phyloP scores from a whole-genome alignment of 176 grass and related monocot genomes.

The Bromus sterilis region DNA sequence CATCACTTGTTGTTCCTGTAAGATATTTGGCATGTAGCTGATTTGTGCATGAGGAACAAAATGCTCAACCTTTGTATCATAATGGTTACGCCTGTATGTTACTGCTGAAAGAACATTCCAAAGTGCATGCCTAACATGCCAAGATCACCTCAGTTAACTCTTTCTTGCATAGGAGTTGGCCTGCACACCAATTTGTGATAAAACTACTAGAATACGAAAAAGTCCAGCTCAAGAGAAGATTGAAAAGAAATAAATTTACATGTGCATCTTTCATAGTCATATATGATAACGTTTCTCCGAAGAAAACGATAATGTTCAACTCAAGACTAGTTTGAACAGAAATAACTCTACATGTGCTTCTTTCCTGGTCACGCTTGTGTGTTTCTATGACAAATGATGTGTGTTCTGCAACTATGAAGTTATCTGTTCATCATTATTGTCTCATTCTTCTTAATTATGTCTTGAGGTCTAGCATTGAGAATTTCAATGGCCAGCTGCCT shows the following conservation, averaged over 20 bases:
- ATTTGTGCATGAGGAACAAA: neutral
- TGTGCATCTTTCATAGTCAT: neutral
- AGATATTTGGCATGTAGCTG: neutral
- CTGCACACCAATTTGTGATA: neutral
- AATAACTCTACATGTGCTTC: neutral
- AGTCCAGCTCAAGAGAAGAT: neutral
- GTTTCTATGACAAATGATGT: neutral
- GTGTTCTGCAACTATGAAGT: conserved; percentile 9
- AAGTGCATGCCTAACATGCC: neutral
- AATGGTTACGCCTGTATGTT: neutral
- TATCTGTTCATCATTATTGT: neutral
- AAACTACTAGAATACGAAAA: conserved; percentile 7
- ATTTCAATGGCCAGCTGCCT: neutral
- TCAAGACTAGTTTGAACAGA: neutral
- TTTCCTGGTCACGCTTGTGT: neutral
- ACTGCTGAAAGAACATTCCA: neutral
- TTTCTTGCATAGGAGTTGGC: neutral
- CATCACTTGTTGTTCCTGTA: neutral
- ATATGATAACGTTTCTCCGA: too few species aligned
- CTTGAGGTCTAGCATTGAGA: neutral
- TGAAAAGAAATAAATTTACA: conserved; percentile 18
- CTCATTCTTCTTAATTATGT: neutral
- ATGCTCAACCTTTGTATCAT: neutral
- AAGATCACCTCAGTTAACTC: neutral
- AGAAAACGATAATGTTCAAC: neutral